Base-by-base conservation (phyloP, 306 rosid genomes). In the Coriaria nepalensis region DNA sequence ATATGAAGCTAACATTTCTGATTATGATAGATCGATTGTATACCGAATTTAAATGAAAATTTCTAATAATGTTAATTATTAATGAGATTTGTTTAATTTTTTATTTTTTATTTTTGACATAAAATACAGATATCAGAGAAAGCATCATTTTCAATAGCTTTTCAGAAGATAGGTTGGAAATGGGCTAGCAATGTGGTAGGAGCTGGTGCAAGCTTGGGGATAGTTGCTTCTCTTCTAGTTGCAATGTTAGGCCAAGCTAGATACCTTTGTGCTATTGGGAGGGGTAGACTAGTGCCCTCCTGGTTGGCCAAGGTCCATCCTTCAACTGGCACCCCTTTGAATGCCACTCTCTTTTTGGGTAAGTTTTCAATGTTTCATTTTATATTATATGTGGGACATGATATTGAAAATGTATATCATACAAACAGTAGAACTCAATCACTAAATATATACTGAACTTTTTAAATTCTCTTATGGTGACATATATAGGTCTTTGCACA, bases 181-280 rank as follows among this genome's bases (percentile, higher is more conserved):
- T 90, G 97, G 97, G 95, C 80, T 9, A 72, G 93, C 66, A 84
- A 84, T 52, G 43, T 81, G 50, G 86, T 90, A 12, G 97, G 94
- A 37, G 97, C 66, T 33, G 95, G 93, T 13, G 95, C 95, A 63
- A 76, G 85, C 60, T 63, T 79, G 59, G 79, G 79, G 6, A 66
- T 79, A 37, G 74, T 88, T 56, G 93, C 97, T 53, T 88, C 97
- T 59, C 82, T 88, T 3, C 50, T 88, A 56, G 95, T 88, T 9
- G 93, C 95, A 4, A 84, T 83, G 95, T 66, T 81, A 75, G 95
- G 97, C 36, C 97, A 88, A 70, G 97, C 97, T 0, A 74, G 97
- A 62, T 88, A 84, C 70, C 93, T 88, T 57, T 88, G 95, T 73
- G 95, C 82, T 1, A 79, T 88, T 39, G 93, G 86, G 67, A 84